Evolutionary conservation across 345 rosid species (phyloP), one percentile per base, ranked within the genome.

Genomic region (Eucalyptus marginata): DNA sequence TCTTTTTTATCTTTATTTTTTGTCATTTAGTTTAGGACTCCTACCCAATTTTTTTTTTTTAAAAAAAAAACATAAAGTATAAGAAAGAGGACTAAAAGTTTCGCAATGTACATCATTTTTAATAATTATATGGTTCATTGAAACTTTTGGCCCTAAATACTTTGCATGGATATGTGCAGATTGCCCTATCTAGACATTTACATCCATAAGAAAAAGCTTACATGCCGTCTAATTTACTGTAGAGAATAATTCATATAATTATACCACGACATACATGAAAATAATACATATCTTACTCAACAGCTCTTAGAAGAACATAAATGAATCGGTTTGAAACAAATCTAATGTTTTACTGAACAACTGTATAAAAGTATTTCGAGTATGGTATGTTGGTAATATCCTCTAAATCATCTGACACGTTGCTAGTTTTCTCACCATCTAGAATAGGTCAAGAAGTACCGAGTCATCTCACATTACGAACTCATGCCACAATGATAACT

Each of bases 271-370:
- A 66, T 15, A 8, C 20, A 31, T 2, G 5, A 66, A 66, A 66
- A 66, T 8, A 31, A 17, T 66, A 66, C 79, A 31, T 66, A 31
- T 31, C 43, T 66, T 71, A 31, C 43, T 66, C 0, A 0, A n/a
- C 1, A 36, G 9, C 79, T 36, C 13, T 17, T 18, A 33, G 24
- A 10, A 71, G 1, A 71, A 71, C 13, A 71, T 71, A 71, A 71
- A 0, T 33, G 40, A 71, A 71, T 9, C 0, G 1, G 13, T 33
- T 36, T 6, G 46, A 17, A 71, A 8, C 46, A 1, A 71, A 29
- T 31, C 71, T 64, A n/a, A 29, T 29, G 10, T 18, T 64, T 64
- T 33, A 62, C 33, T 3, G 7, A 62, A 59, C 0, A 71, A 18
- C 4, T 17, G 7, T 71, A 33, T 1, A 2, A 40, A 68, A 71